phyloP scores from a whole-genome alignment of 1,284 basidiomycete species.

The Apiotrichum veenhuisii region DNA sequence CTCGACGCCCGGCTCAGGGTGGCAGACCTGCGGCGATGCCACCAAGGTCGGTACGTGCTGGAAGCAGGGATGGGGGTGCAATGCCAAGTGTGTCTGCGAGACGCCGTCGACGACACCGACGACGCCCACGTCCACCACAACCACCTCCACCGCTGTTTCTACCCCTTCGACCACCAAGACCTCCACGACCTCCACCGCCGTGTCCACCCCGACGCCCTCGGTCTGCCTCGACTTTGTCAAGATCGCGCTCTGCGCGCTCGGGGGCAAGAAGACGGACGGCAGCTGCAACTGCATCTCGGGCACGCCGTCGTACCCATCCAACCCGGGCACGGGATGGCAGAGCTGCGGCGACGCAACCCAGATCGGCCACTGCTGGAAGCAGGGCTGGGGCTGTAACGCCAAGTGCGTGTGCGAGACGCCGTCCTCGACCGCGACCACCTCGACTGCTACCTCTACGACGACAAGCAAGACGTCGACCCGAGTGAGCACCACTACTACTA shows the following conservation, averaged over 20 bases:
- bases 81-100: slow-evolving; percentile 7
- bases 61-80: slow-evolving; percentile 2
- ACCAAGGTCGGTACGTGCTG: slow-evolving; percentile 8
- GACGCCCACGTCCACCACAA: neutral
- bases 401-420: slow-evolving; percentile 1
- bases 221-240: neutral
- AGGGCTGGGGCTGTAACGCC: slow-evolving; percentile 5
- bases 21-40: slow-evolving; percentile 1
- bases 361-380: slow-evolving; percentile 8
- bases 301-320: neutral
- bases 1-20: neutral
- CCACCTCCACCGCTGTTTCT: neutral
- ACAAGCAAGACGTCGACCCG: too few relatives aligned
- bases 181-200: neutral
- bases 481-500: too few relatives aligned
- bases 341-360: slow-evolving; percentile 2
- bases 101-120: neutral
- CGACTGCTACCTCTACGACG: too few relatives aligned
- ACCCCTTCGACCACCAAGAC: neutral
- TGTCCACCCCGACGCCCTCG: too few relatives aligned
- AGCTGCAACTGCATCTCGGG: slow-evolving; percentile 5
- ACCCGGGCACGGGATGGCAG: neutral
- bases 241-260: slow-evolving; percentile 1
- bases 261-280: slow-evolving; percentile 1
- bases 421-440: neutral